These are phyloP conservation scores for Nemania diffusa DNA, from an alignment of 2,329 filamentous ascomycete genomes.

Conservation along the genomic window DNA sequence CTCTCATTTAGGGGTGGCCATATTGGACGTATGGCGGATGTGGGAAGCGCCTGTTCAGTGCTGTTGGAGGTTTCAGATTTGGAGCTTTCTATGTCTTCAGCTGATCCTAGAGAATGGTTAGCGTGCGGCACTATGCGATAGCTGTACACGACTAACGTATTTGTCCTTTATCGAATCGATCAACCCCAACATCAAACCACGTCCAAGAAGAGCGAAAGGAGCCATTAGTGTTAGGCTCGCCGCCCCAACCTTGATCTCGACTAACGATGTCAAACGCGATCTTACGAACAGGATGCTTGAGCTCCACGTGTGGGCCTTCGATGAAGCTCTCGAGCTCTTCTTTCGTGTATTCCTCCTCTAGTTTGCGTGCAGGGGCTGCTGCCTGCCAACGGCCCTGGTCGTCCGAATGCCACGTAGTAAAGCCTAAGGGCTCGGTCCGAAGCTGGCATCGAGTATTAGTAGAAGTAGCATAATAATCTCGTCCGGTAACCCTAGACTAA, in stretches of 20 bases:
- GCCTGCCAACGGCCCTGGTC: slow-evolving; percentile 40
- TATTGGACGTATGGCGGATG: slow-evolving; percentile 46
- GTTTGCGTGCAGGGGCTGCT: slow-evolving; percentile 36
- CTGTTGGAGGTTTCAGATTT: slow-evolving; percentile 17
- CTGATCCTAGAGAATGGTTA: slow-evolving; percentile 32
- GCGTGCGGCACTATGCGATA: neutral
- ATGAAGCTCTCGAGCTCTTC: slow-evolving; percentile 52
- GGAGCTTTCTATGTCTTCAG: slow-evolving; percentile 35
- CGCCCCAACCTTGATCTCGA: slow-evolving; percentile 69
- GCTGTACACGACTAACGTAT: slow-evolving; percentile 36
- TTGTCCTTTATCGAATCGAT: slow-evolving; percentile 60
- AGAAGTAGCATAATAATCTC: neutral
- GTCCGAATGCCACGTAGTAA: slow-evolving; percentile 47
- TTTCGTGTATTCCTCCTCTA: slow-evolving; percentile 48
- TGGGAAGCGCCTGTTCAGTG: slow-evolving; percentile 38
- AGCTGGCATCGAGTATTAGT: slow-evolving; percentile 46
- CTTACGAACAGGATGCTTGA: slow-evolving; percentile 66
- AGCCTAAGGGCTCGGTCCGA: slow-evolving; percentile 55
- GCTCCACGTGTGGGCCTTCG: slow-evolving; percentile 53
- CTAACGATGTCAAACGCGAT: slow-evolving; percentile 69
- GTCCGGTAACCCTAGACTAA: slow-evolving; percentile 34
- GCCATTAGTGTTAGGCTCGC: slow-evolving; percentile 45
- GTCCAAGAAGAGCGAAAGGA: slow-evolving; percentile 64
- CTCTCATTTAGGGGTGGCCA: slow-evolving; percentile 43
- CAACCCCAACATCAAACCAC: slow-evolving; percentile 72